Conservation (phyloP, 1,139 yeast genomes). For the Scheffersomyces segobiensis region DNA sequence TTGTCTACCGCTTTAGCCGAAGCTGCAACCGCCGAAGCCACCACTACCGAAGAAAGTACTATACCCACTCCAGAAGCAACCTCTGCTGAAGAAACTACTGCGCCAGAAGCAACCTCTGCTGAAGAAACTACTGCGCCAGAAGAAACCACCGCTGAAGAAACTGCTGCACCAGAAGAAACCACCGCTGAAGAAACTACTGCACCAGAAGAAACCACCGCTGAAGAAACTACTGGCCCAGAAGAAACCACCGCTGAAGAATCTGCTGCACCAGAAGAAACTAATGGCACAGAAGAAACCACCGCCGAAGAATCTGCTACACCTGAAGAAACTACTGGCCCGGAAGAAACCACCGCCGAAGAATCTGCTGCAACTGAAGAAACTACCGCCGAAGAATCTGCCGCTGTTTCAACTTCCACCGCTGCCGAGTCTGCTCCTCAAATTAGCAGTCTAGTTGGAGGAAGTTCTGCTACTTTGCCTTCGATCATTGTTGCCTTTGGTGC, state of each 20-base stretch:
- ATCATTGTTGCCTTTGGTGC: background rate
- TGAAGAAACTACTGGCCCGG: background rate
- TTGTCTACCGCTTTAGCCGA: conserved; percentile 16
- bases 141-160: background rate
- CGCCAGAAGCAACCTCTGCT: background rate
- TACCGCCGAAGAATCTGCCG: background rate
- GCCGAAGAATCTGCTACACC: background rate
- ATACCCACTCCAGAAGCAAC: background rate
- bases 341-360: background rate
- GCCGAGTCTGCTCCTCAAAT: background rate
- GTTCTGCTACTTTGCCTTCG: background rate
- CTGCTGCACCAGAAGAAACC: conserved; percentile 6
- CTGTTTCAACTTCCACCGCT: background rate
- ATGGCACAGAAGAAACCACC: background rate
- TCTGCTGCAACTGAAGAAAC: background rate
- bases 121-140: background rate
- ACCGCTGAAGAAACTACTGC: background rate
- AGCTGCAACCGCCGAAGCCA: background rate
- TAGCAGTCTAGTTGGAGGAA: background rate
- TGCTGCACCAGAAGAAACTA: background rate
- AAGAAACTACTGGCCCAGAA: background rate
- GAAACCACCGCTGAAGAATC: background rate
- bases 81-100: background rate
- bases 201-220: conserved; percentile 6
- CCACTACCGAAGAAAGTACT: background rate